Evolutionary conservation across 2,329 filamentous ascomycete genomes (phyloP).

Genomic region (Colletotrichum sp.): DNA sequence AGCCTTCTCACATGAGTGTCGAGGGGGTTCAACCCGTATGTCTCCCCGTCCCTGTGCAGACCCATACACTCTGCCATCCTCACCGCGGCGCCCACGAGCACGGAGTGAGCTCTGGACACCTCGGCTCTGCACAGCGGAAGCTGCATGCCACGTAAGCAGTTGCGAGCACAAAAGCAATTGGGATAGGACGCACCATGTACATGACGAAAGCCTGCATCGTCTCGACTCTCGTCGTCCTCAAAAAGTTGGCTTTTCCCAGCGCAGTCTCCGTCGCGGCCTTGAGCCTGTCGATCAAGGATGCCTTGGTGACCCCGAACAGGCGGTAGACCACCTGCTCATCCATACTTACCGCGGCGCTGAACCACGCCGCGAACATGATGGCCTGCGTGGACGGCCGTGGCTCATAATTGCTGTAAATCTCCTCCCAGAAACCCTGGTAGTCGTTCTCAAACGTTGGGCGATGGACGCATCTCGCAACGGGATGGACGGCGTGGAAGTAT

Average conservation of each 20-base stretch:
- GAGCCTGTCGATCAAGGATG: conserved; percentile 64
- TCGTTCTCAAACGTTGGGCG: conserved; percentile 68
- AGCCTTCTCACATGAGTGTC: conserved; percentile 75
- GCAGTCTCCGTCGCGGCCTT: conserved; percentile 71
- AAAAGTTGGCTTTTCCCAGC: conserved; percentile 71
- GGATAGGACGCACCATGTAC: conserved; percentile 65
- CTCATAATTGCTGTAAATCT: conserved; percentile 63
- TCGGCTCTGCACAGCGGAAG: conserved; percentile 75
- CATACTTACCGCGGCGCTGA: conserved; percentile 73
- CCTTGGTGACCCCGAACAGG: conserved; percentile 60
- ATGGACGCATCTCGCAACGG: conserved; percentile 71
- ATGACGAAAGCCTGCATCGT: conserved; percentile 79
- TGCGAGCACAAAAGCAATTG: neutral
- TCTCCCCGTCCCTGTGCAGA: conserved; percentile 72
- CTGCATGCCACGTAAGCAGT: conserved; percentile 40
- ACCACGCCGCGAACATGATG: conserved; percentile 71
- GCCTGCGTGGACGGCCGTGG: conserved; percentile 70
- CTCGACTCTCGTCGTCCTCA: conserved; percentile 73
- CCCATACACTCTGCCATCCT: conserved; percentile 81
- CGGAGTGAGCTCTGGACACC: conserved; percentile 75
- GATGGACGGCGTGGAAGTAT: conserved; percentile 73
- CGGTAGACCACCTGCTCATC: conserved; percentile 54
- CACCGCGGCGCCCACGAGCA: conserved; percentile 73
- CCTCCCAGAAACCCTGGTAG: conserved; percentile 70
- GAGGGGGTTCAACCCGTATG: conserved; percentile 68